phyloP scores from a whole-genome alignment of 192 early-diverging fungal species.

The Geosiphon pyriformis region DNA sequence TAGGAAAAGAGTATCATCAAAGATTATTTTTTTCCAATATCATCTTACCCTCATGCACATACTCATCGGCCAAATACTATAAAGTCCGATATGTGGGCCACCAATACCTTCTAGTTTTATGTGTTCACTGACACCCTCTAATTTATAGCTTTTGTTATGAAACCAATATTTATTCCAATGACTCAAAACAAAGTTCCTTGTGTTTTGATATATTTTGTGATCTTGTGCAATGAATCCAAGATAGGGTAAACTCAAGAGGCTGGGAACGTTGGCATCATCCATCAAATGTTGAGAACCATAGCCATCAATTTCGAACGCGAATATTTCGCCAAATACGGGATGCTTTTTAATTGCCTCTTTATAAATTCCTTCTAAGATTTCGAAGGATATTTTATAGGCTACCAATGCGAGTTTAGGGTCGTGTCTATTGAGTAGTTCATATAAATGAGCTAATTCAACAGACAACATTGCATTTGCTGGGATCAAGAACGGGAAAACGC shows the following conservation, averaged over 20 bases:
- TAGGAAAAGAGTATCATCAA: too few species aligned
- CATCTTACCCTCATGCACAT: conserved; percentile 9
- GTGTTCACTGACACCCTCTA: not conserved
- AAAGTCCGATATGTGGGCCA: conserved; percentile 53
- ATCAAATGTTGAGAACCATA: conserved; percentile 57
- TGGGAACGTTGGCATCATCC: conserved; percentile 69
- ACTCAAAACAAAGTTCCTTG: conserved; percentile 54
- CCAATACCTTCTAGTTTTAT: conserved; percentile 53
- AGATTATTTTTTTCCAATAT: too few species aligned
- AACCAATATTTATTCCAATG: conserved; percentile 65
- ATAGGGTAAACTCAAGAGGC: conserved; percentile 55
- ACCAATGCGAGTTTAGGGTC: conserved; percentile 32
- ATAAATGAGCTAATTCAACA: conserved; percentile 49
- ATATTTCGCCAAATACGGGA: conserved; percentile 46
- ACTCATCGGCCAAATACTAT: conserved; percentile 68
- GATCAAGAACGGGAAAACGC: conserved; percentile 51
- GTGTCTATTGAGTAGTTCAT: conserved; percentile 34
- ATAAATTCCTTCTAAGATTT: conserved; percentile 50
- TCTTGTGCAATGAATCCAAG: conserved; percentile 46
- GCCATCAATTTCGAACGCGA: conserved; percentile 70
- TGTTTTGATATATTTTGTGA: conserved; percentile 52
- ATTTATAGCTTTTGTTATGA: too few species aligned
- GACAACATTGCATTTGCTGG: conserved; percentile 58
- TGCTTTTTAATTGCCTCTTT: conserved; percentile 46
- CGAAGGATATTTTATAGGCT: conserved; percentile 35